phyloP scores from a whole-genome alignment of 2,329 filamentous ascomycete species.

The Xylariaceae sp. region DNA sequence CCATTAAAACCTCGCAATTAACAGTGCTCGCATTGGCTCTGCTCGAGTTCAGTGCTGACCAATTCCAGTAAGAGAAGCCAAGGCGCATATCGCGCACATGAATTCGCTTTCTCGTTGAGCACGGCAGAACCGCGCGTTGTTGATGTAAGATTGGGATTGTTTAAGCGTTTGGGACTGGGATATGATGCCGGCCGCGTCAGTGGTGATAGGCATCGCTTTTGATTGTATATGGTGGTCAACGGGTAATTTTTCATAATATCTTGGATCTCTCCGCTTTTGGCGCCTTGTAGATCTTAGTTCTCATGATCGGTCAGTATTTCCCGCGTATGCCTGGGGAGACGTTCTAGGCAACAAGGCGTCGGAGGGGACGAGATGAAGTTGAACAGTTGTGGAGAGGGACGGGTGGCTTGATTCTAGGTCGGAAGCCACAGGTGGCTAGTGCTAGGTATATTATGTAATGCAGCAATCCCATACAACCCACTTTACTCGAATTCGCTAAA shows the following conservation, averaged over 20 bases:
- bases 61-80: conserved; percentile 29
- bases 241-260: not conserved
- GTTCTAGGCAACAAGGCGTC: not conserved
- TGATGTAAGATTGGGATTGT: not conserved
- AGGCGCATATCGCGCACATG: conserved; percentile 27
- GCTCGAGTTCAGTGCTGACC: conserved; percentile 14
- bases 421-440: not conserved
- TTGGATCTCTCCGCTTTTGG: not conserved
- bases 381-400: not conserved
- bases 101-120: conserved; percentile 19
- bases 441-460: not conserved
- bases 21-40: not conserved
- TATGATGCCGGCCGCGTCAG: not conserved
- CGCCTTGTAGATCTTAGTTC: not conserved
- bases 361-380: not conserved
- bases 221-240: not conserved
- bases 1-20: not conserved
- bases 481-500: no score
- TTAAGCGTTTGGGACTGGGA: not conserved
- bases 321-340: not conserved
- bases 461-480: no score
- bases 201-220: not conserved
- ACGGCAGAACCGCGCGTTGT: not conserved
- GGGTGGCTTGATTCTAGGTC: no score
- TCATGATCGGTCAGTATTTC: not conserved